Evolutionary conservation across 768 basidiomycete species (phyloP).

Genomic region (Boletus coccyginus): DNA sequence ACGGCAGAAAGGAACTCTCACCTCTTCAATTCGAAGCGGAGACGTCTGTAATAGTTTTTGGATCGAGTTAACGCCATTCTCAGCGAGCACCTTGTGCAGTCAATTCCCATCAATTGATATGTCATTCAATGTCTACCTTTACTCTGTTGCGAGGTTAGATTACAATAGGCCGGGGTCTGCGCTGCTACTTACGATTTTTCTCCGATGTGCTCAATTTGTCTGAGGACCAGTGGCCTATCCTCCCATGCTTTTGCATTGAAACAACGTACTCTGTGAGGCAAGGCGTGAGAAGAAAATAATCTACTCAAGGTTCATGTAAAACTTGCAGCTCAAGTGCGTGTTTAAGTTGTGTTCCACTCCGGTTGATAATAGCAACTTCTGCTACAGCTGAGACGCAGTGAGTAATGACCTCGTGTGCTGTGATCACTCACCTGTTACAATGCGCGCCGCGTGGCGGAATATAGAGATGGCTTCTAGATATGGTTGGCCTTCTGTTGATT

Average conservation of each 20-base stretch:
- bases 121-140: slow-evolving; percentile 16
- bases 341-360: slow-evolving; percentile 65
- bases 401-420: background rate
- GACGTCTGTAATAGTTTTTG: slow-evolving; percentile 52
- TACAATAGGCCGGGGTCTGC: background rate
- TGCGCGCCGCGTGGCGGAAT: slow-evolving; percentile 73
- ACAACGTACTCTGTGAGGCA: slow-evolving; percentile 59
- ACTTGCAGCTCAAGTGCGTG: slow-evolving; percentile 73
- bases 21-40: slow-evolving; percentile 62
- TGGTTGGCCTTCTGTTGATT: slow-evolving; percentile 66
- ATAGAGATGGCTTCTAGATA: slow-evolving; percentile 65
- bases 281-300: background rate
- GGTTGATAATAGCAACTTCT: slow-evolving; percentile 68
- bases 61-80: slow-evolving; percentile 68
- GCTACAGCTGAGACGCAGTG: slow-evolving; percentile 56
- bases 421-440: slow-evolving; percentile 60
- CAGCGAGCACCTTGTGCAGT: slow-evolving; percentile 62
- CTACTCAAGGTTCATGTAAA: background rate
- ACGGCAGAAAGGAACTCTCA: slow-evolving; percentile 22
- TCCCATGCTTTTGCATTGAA: slow-evolving; percentile 90
- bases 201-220: slow-evolving; percentile 88
- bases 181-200: slow-evolving; percentile 73
- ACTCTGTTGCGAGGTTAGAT: slow-evolving; percentile 17
- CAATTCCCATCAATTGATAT: slow-evolving; percentile 1
- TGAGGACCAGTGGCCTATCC: slow-evolving; percentile 75